phyloP scores from a whole-genome alignment of 2,329 filamentous ascomycete species.

The Rutstroemia sp. region DNA sequence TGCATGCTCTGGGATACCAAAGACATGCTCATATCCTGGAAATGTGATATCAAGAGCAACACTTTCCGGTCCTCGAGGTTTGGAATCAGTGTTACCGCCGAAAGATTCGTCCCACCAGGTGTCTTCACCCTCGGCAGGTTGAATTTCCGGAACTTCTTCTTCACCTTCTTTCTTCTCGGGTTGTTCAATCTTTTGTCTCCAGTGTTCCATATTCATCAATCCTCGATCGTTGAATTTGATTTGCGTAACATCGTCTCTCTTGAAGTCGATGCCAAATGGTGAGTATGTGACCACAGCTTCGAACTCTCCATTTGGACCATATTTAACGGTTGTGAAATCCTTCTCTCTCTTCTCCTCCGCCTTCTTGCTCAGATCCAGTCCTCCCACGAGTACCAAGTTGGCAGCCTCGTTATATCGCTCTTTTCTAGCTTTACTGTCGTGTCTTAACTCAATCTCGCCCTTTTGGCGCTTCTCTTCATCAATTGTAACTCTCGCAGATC shows the following conservation, averaged over 20 bases:
- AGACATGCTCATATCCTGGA: constrained; percentile 85
- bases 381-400: constrained; percentile 80
- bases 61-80: constrained; percentile 91
- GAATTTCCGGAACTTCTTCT: constrained; percentile 32
- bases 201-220: constrained; percentile 89
- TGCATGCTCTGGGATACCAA: constrained; percentile 88
- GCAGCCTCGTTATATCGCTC: constrained; percentile 91
- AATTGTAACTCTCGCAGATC: constrained; percentile 76
- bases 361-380: constrained; percentile 62
- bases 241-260: constrained; percentile 72
- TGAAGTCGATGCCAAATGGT: constrained; percentile 82
- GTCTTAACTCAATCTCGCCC: constrained; percentile 79
- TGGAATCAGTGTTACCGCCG: constrained; percentile 89
- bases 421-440: constrained; percentile 78
- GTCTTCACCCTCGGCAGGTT: constrained; percentile 62
- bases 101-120: constrained; percentile 99
- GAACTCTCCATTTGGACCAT: constrained; percentile 68
- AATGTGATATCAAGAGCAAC: constrained; percentile 88
- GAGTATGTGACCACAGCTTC: constrained; percentile 77
- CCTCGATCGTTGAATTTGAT: constrained; percentile 88
- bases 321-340: constrained; percentile 65
- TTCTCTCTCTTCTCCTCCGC: constrained; percentile 63
- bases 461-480: constrained; percentile 89
- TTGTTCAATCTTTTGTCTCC: constrained; percentile 75
- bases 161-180: constrained; percentile 29